Evolutionary conservation across 2,329 filamentous ascomycete species (phyloP), one percentile per base, ranked within the genome.

Genomic region (Xylaria sp.): DNA sequence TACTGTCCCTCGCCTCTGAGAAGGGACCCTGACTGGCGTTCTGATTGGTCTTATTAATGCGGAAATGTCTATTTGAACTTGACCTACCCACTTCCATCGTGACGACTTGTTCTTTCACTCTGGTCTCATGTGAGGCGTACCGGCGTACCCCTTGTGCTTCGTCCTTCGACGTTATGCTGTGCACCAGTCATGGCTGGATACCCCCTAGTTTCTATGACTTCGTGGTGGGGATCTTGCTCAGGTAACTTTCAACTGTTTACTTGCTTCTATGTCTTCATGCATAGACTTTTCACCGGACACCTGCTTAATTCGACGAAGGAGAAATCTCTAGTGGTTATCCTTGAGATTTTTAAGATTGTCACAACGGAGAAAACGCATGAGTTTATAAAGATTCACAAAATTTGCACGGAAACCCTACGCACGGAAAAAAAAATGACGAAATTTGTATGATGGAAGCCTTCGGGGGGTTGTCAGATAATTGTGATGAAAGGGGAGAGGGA

Each of bases 31-130:
- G 55, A 62, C 57, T 63, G 65, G 65, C 65, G 61, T 65, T 68
- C 58, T 68, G 57, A 67, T 52, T 65, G 64, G 62, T 52, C 60
- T 63, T 67, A 53, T 63, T 65, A 65, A 68, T 52, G 49, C 58
- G 60, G 63, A 66, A 65, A 61, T 54, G 60, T 64, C 44, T 60
- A 53, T 62, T 57, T 65, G 59, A 65, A 66, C 34, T 64, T 58
- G 52, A 59, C 61, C 59, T 60, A 55, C 53, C 53, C 51, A 57
- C 59, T 59, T 60, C 55, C 60, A 46, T 53, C 52, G 63, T 66
- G 62, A 66, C 59, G 54, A 63, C 52, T 54, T 61, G 49, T 61
- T 53, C 52, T 61, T 60, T 23, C 52, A 55, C 53, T 48, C 58
- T 65, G 53, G 61, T 62, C 53, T 62, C 35, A 64, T 52, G 47